Evolutionary conservation across 306 rosid genomes (phyloP), one percentile per base, ranked within the genome.

Genomic region (Cucurbita ficifolia): DNA sequence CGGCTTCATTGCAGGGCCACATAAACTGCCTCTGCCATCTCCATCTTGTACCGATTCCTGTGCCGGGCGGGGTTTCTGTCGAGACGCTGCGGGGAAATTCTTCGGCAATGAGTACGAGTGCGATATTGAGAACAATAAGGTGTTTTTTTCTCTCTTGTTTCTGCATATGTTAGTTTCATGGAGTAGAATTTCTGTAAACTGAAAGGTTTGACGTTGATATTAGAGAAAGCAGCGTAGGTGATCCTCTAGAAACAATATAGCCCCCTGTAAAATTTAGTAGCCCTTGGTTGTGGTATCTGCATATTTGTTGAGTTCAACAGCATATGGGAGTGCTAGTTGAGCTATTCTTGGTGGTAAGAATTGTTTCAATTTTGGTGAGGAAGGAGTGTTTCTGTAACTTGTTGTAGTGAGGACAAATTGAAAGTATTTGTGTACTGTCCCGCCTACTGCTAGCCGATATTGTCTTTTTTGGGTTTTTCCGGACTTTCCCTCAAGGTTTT

Each of bases 101-200:
- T 90, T 96, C 36, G 98, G 88, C 77, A 92, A 93, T 63, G 98
- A 93, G 79, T 90, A 88, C 80, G 96, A 82, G 40, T 86, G 90
- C 77, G 90, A 86, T 43, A 87, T 82, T 45, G 92, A 83, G 75
- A 84, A 74, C 76, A 88, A 90, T 4, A 83, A 83, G 89, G 98
- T 92, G n/a, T 5, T 19, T 61, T 19, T 8, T 17, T 5, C 0
- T 21, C 35, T 13, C 53, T 22, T 12, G 45, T 73, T 60, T 14
- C 17, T 40, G 48, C 9, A 5, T 40, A n/a, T 63, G 50, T 63
- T 40, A 2, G 8, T 63, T 40, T 18, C 49, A 8, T 62, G 49
- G 48, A 63, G 2, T 39, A 9, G 14, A 5, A 36, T 62, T n/a
- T 62, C 22, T 3, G 50, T 38, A 17, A 61, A 16, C 69, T 61